Percentiles rank a stretch among this genome's conserved stretches.
These are phyloP conservation scores for Salvia miltiorrhiza DNA, from an alignment of 257 asterid genomes.

Conservation along the genomic window DNA sequence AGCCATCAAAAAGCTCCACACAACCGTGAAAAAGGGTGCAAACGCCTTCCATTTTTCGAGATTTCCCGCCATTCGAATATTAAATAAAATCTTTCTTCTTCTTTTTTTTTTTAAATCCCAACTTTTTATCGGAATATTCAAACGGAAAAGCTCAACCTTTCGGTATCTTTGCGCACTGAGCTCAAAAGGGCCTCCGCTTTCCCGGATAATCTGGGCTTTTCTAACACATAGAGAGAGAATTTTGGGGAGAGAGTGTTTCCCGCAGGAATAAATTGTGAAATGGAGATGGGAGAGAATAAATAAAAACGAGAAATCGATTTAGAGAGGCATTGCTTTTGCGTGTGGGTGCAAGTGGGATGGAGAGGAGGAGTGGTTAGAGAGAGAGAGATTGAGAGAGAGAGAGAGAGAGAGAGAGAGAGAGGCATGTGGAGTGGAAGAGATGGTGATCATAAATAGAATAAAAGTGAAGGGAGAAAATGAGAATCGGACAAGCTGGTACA, in stretches of 20 bases:
- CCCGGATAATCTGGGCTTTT: background rate
- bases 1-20: slow-evolving; percentile 73
- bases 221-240: background rate
- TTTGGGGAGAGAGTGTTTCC: background rate
- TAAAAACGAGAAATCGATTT: background rate
- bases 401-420: background rate
- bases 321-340: background rate
- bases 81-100: too few relatives aligned
- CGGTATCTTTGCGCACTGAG: background rate
- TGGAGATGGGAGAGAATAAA: background rate
- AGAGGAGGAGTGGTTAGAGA: background rate
- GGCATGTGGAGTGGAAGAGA: background rate
- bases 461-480: background rate
- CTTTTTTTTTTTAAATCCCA: too few relatives aligned
- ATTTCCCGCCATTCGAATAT: slow-evolving; percentile 46
- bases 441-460: background rate
- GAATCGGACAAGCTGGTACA: slow-evolving; percentile 4
- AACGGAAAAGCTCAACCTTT: slow-evolving; percentile 8
- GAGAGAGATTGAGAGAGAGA: background rate
- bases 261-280: background rate
- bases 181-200: slow-evolving; percentile 21
- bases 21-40: slow-evolving; percentile 51
- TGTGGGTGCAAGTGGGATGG: background rate
- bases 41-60: slow-evolving; percentile 56
- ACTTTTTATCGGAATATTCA: slow-evolving; percentile 15